Base-by-base conservation (phyloP, 2,329 filamentous ascomycete species). In the Pseudocercospora vitis region DNA sequence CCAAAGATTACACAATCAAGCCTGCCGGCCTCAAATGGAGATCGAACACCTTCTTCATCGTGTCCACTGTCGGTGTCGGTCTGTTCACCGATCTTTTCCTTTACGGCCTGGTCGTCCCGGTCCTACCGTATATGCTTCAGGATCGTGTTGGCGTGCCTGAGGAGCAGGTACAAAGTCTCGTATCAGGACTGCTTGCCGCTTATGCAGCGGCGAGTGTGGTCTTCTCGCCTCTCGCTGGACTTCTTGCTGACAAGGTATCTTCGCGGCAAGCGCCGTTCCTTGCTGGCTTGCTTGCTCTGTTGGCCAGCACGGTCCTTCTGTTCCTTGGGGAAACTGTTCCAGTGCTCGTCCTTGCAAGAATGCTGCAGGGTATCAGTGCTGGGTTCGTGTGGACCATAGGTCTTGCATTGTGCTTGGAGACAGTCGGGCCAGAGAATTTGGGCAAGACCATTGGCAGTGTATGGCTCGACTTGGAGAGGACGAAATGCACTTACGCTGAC, bases 391-490 rank as follows among this genome's bases (percentile, higher is more conserved):
- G 81, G 77, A 83, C 80, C 0, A 77, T 82, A 7, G 80, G 82
- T 0, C 68, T 85, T 8, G 80, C 82, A 1, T 72, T 86, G 55
- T 74, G 82, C 32, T 70, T 82, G 4, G 83, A 85, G 63, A 82
- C 82, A 0, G 81, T 85, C 5, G 74, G 77, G 0, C 74, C 71
- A 2, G 72, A 79, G 46, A 80, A 82, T 42, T 65, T 86, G 31
- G 84, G 83, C 2, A 83, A 83, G 64, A 80, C 79, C 1, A 80
- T 86, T 63, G 83, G 83, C 11, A 78, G 78, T 40, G 75, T 80
- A 59, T 65, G 71, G n/a, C n/a, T n/a, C n/a, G n/a, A n/a, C 52
- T 32, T 26, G 8, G 16, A 18, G 6, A 2, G 7, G 18, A 39
- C 8, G 23, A 19, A 14, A 23, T 14, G 12, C 33, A 18, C 18